phyloP scores from a whole-genome alignment of 2,329 filamentous ascomycete species.

The Immersiporthe knoxdaviesiana region DNA sequence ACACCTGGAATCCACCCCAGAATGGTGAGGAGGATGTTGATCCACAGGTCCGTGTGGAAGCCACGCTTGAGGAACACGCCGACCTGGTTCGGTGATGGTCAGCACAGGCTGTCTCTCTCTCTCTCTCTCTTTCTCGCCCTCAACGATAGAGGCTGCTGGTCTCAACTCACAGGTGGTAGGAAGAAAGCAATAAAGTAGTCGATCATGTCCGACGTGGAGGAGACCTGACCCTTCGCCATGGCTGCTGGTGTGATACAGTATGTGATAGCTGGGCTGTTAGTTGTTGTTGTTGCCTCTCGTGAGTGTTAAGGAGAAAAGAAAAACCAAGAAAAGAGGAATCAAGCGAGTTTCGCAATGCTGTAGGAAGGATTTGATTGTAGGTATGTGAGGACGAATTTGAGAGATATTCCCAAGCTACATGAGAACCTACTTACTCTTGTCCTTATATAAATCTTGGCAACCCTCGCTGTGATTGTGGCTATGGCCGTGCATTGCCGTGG shows the following conservation, averaged over 20 bases:
- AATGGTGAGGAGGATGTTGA: conserved; percentile 29
- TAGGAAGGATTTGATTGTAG: not conserved
- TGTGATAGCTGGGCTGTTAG: not conserved
- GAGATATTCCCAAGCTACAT: not conserved
- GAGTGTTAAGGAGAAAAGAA: not conserved
- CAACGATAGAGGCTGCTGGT: too few species aligned
- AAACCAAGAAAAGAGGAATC: not conserved
- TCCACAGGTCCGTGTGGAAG: conserved; percentile 20
- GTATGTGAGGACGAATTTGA: not conserved
- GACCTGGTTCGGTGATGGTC: not conserved
- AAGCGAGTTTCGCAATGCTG: not conserved
- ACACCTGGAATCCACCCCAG: conserved; percentile 28
- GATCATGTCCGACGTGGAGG: conserved; percentile 28
- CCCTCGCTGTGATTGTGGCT: not conserved
- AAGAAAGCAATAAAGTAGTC: conserved; percentile 30
- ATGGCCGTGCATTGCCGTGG: not conserved
- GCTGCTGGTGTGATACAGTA: conserved; percentile 11
- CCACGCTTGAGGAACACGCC: conserved; percentile 28
- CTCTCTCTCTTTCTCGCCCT: too few species aligned
- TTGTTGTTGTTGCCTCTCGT: not conserved
- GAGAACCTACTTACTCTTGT: not conserved
- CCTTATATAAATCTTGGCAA: not conserved
- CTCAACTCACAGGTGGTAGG: conserved; percentile 24
- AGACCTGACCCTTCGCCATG: conserved; percentile 25
- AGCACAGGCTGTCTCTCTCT: not conserved